Conservation (phyloP, 148 eudicot genomes). For the Polygonum aviculare region DNA sequence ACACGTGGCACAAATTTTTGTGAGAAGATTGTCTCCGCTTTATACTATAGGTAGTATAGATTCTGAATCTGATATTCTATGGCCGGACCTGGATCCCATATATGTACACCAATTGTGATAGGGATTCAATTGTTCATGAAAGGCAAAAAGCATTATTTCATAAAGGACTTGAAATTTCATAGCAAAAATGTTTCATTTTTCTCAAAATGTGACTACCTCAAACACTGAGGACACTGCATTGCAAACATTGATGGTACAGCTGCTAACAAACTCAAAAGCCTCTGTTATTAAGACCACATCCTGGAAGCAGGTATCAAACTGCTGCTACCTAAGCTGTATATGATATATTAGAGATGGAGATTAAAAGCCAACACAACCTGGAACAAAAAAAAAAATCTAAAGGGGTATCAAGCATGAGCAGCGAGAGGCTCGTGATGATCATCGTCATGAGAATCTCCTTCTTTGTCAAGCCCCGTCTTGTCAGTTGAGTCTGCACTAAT, state of each 20-base stretch:
- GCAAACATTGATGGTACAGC: not conserved
- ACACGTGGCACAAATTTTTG: too few species aligned
- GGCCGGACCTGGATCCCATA: too few species aligned
- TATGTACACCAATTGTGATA: too few species aligned
- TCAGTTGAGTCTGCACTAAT: slow-evolving; percentile 17
- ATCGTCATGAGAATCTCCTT: slow-evolving; percentile 30
- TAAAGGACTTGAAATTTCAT: not conserved
- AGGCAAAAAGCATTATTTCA: not conserved
- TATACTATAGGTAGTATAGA: too few species aligned
- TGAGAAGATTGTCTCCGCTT: too few species aligned
- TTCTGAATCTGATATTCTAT: too few species aligned
- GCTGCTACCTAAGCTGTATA: not conserved
- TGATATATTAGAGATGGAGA: not conserved
- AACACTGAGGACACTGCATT: not conserved
- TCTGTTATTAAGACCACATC: not conserved
- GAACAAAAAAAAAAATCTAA: not conserved
- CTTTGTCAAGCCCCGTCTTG: slow-evolving; percentile 12
- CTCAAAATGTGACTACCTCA: not conserved
- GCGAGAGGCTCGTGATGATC: slow-evolving; percentile 22
- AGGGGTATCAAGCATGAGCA: slow-evolving; percentile 35
- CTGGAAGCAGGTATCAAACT: not conserved
- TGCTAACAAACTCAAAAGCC: not conserved
- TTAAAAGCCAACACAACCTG: not conserved
- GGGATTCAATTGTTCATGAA: too few species aligned
- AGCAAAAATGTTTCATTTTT: not conserved